Base-by-base conservation (phyloP, 306 rosid species). In the Vigna mungo region DNA sequence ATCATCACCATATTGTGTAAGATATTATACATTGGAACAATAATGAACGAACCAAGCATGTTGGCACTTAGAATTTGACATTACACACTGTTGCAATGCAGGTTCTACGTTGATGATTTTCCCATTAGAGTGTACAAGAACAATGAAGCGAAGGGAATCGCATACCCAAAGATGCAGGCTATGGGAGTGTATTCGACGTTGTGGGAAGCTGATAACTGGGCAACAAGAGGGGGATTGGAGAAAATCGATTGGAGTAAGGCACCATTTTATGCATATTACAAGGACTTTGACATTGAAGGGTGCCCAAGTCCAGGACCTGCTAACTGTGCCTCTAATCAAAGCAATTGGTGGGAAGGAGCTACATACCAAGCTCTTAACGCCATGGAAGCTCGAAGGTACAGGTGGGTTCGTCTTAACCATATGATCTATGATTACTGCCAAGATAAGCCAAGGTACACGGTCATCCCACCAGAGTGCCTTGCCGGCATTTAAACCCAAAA, bases 191-290 rank as follows among this genome's bases (percentile, higher is more conserved):
- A 81, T 58, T 92, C 98, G 0, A 94, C 98, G 3, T 27, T 94
- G 39, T 94, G 98, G 98, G 98, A 92, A 80, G 98, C 98, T 3
- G 97, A 92, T 72, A 85, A 94, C 18, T 94, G 98, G 98, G 98
- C 98, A 15, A 94, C 98, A 5, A 90, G 98, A 71, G 98, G 98
- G 7, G 98, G 98, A 2, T 78, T 94, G 18, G 98, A 94, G 87
- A 94, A 94, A 89, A 94, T 94, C 32, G 76, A 94, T 81, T 94
- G 98, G 98, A 89, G 87, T 69, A 90, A 89, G 74, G 95, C 96
- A 47, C 98, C 98, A 0, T 94, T 94, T 85, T 72, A 68, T 46
- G 85, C 98, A 18, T 92, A 90, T 41, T 94, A 94, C 86, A 94
- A 81, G 68, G 97, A 94, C 71, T 92, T 94, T 59, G 98, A 94